These are phyloP conservation scores for Cinnamomum chago DNA, from an alignment of 164 flowering plant species.

Conservation along the genomic window DNA sequence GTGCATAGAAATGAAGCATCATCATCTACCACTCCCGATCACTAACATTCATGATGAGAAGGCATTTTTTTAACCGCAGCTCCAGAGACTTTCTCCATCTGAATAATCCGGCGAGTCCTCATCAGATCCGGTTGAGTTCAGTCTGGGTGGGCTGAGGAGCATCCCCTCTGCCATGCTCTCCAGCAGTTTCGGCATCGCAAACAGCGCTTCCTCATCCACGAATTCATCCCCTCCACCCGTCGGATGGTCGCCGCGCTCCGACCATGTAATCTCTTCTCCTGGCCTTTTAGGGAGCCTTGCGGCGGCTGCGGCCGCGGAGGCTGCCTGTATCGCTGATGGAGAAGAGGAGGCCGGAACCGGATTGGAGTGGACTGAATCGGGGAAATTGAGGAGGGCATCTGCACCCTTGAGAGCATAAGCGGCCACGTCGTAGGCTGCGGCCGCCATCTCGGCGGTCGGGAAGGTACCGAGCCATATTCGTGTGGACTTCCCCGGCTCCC, in stretches of 20 bases:
- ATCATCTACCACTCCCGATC: too few relatives aligned
- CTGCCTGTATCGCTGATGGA: conserved; percentile 48
- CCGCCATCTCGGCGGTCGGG: conserved; percentile 75
- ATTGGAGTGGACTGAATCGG: conserved; percentile 26
- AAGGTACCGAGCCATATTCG: conserved; percentile 90
- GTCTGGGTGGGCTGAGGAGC: conserved; percentile 54
- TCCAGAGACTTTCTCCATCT: conserved; percentile 35
- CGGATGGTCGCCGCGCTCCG: background rate
- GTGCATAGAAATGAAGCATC: too few relatives aligned
- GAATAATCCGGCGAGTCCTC: conserved; percentile 28
- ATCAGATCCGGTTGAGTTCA: conserved; percentile 22
- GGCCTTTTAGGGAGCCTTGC: conserved; percentile 11
- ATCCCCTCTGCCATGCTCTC: conserved; percentile 61
- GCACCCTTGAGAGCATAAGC: conserved; percentile 60
- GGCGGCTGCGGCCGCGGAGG: conserved; percentile 49
- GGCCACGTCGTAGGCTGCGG: conserved; percentile 75
- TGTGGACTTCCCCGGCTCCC: conserved; percentile 69
- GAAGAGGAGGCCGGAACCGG: conserved; percentile 47
- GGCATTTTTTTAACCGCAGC: conserved; percentile 12
- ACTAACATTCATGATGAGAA: too few relatives aligned
- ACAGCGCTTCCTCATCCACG: conserved; percentile 45
- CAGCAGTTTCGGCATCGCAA: conserved; percentile 48
- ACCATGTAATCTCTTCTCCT: background rate
- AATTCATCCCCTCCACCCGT: conserved; percentile 20
- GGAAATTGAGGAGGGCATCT: conserved; percentile 59